Evolutionary conservation across 306 rosid genomes (phyloP).

Genomic region (Neltuma alba): DNA sequence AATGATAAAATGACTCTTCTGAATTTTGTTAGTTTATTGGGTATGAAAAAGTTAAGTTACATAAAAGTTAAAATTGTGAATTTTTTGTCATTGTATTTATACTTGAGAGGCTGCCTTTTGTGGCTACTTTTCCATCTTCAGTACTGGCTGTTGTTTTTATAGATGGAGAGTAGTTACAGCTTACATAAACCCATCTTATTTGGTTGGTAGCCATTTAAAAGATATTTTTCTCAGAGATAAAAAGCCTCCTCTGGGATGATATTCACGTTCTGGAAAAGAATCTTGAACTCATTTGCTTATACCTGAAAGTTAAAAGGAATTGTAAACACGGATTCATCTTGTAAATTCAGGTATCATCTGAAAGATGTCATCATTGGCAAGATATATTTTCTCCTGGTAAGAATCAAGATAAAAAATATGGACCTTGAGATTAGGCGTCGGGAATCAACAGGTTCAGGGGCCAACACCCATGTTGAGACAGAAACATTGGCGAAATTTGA

Average conservation of each 20-base stretch:
- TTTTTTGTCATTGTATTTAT: neutral
- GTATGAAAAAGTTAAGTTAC: neutral
- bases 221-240: slow-evolving; percentile 15
- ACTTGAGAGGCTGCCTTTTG: neutral
- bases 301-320: neutral
- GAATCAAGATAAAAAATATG: slow-evolving; percentile 99
- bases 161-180: neutral
- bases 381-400: slow-evolving; percentile 95
- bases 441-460: slow-evolving; percentile 98
- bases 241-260: neutral
- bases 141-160: slow-evolving; percentile 7
- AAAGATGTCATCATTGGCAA: slow-evolving; percentile 96
- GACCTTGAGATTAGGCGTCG: slow-evolving; percentile 97
- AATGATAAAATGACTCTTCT: neutral
- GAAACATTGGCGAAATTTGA: slow-evolving; percentile 98
- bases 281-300: slow-evolving; percentile 4
- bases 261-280: neutral
- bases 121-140: slow-evolving; percentile 7
- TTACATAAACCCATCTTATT: slow-evolving; percentile 17
- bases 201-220: slow-evolving; percentile 3
- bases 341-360: slow-evolving; percentile 79
- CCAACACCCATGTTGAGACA: slow-evolving; percentile 97
- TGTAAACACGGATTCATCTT: slow-evolving; percentile 22
- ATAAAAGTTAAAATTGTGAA: neutral
- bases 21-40: neutral